Evolutionary conservation across 2,329 filamentous ascomycete species (phyloP), one percentile per base, ranked within the genome.

Genomic region (Pyrenochaeta sp.): DNA sequence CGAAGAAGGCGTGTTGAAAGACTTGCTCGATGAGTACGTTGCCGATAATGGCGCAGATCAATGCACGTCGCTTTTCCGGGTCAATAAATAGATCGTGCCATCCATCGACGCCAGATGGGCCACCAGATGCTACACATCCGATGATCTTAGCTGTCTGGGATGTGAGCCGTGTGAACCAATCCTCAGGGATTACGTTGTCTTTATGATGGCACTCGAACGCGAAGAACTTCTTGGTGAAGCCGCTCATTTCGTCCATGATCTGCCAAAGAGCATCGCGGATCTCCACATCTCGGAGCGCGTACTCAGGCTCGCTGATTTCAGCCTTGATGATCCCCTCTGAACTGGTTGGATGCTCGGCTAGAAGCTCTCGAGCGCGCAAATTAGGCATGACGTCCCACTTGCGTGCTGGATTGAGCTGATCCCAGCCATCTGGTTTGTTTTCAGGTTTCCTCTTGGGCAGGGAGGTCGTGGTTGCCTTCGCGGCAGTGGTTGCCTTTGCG

Each of bases 1-100:
- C 66, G 23, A 69, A 67, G 27, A 61, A 62, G 0, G 34, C 15
- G 35, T 63, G 59, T 30, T 53, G 32, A 18, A 67, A 62, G 0
- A 69, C 62, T 21, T 69, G 62, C 40, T 71, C 60, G 1, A 54
- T 44, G 3, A 71, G 14, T 7, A 67, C 57, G 15, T 68, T 67
- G 1, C 66, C 62, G 0, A 69, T 51, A 6, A 71, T 52, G 2
- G 30, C 65, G 39, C 48, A 56, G 0, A 65, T 58, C 3, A 69
- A 28, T 3, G 61, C 58, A 3, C 34, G 41, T 7, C 65, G 26
- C 38, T 62, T 61, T 24, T 44, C 18, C 9, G 20, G 14, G 4
- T 59, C 27, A 0, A 35, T 11, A 20, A 69, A 69, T 1, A 71
- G 19, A 1, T 55, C 41, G 7, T 52, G 44, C 67, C 66, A 69